These are phyloP conservation scores for Calophaca sinica DNA, from an alignment of 306 rosid genomes.

Conservation along the genomic window DNA sequence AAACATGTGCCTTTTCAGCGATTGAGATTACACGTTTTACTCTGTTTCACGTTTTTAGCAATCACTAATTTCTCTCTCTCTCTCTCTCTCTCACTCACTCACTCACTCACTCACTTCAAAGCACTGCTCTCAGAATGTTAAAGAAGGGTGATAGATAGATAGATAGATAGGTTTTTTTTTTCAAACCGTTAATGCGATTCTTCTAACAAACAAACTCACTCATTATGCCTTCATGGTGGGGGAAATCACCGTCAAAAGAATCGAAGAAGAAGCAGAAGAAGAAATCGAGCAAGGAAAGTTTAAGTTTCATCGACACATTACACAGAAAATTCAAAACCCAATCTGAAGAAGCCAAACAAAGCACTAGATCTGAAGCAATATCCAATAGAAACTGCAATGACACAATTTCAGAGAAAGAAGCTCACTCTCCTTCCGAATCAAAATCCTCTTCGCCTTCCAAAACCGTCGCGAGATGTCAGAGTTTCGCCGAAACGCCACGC, in stretches of 20 bases:
- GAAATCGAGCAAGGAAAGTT: conserved; percentile 80
- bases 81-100: too few species aligned
- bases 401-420: conserved; percentile 78
- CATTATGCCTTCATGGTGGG: conserved; percentile 92
- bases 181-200: conserved; percentile 22
- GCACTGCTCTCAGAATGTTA: conserved; percentile 32
- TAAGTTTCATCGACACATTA: conserved; percentile 55
- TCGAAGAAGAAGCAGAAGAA: conserved; percentile 58
- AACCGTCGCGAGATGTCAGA: conserved; percentile 79
- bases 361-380: conserved; percentile 65
- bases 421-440: conserved; percentile 79
- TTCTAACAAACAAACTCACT: background rate
- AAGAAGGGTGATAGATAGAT: too few species aligned
- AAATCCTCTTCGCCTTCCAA: conserved; percentile 91
- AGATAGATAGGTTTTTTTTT: too few species aligned
- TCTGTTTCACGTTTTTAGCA: too few species aligned
- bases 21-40: too few species aligned
- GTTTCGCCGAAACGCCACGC: conserved; percentile 81
- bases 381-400: conserved; percentile 68
- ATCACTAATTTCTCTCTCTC: too few species aligned
- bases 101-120: background rate
- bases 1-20: too few species aligned
- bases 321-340: conserved; percentile 73
- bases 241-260: conserved; percentile 77
- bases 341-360: conserved; percentile 72